phyloP scores from a whole-genome alignment of 2,329 filamentous ascomycete genomes.

The Colletotrichum chlorophyti region DNA sequence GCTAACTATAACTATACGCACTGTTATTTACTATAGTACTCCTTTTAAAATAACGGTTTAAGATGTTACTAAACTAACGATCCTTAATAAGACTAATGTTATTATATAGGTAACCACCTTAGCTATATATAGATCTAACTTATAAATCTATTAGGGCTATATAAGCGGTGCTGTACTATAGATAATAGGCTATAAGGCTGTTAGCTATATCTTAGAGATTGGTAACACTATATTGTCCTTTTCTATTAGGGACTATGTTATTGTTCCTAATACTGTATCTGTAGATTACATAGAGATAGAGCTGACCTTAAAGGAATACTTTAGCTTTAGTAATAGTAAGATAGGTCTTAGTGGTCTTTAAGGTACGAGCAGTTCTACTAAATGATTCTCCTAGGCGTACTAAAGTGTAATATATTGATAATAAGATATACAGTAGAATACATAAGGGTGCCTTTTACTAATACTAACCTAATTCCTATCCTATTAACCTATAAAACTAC shows the following conservation, averaged over 20 bases:
- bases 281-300: neutral
- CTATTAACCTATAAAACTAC: slow-evolving; percentile 39
- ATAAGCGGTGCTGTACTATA: slow-evolving; percentile 23
- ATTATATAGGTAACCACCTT: slow-evolving; percentile 40
- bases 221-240: slow-evolving; percentile 42
- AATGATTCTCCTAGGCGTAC: neutral
- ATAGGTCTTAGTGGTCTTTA: slow-evolving; percentile 3
- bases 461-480: slow-evolving; percentile 69
- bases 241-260: slow-evolving; percentile 44
- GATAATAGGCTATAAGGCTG: slow-evolving; percentile 46
- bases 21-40: slow-evolving; percentile 33
- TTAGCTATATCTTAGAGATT: slow-evolving; percentile 42
- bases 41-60: slow-evolving; percentile 20
- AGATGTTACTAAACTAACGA: slow-evolving; percentile 26
- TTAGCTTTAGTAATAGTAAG: neutral
- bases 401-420: neutral
- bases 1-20: neutral
- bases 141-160: slow-evolving; percentile 39
- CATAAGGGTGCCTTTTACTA: slow-evolving; percentile 68
- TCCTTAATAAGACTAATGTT: slow-evolving; percentile 36
- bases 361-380: neutral
- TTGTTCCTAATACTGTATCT: slow-evolving; percentile 36
- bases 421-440: slow-evolving; percentile 48
- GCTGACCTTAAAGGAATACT: neutral
- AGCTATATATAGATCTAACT: slow-evolving; percentile 42